Evolutionary conservation across 345 rosid genomes (phyloP), one percentile per base, ranked within the genome.

Genomic region (Pugionium dolabratum): DNA sequence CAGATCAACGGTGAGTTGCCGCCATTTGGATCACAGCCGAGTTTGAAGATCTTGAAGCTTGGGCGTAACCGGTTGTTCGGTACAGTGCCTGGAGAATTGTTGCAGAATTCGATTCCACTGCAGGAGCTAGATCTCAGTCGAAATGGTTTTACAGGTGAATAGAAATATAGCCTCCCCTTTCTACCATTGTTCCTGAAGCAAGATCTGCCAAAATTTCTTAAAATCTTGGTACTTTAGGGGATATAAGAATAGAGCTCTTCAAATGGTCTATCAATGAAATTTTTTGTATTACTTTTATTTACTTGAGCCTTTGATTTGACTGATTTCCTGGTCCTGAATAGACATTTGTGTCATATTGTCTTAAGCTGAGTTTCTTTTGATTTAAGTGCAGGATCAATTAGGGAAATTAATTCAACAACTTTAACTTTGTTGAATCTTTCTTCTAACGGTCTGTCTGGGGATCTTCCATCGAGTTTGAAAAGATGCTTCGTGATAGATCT

Each of bases 61-160:
- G 81, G 87, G 5, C 85, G 77, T 54, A 93, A 93, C 70, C 76
- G 64, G 67, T 64, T 93, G 28, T 85, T 71, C 31, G 98, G 98
- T 36, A 34, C 59, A 7, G 69, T 93, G 9, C 94, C 96, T 0
- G 62, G 46, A 45, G 96, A 85, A 67, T 70, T 93, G 83, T 40
- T 90, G 10, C 80, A 82, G 62, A 84, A 84, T 30, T 67, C 73
- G 53, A 73, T 81, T 54, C 85, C 85, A 0, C 11, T 90, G 74
- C 79, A 30, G 39, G 96, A 86, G 76, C 47, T 93, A 83, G 98
- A 93, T 90, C 97, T 93, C 72, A 84, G 97, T 54, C 66, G 76
- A 79, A 93, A 90, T 73, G 90, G 87, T 54, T 90, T 93, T 67
- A 90, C 96, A 66, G 97, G 98, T 86, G 75, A 54, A 36, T 56